A percentile compares a stretch with the other conserved stretches of the same genome.
These are phyloP conservation scores for Sporothrix pallida DNA, from an alignment of 2,329 filamentous ascomycete genomes.

Conservation along the genomic window DNA sequence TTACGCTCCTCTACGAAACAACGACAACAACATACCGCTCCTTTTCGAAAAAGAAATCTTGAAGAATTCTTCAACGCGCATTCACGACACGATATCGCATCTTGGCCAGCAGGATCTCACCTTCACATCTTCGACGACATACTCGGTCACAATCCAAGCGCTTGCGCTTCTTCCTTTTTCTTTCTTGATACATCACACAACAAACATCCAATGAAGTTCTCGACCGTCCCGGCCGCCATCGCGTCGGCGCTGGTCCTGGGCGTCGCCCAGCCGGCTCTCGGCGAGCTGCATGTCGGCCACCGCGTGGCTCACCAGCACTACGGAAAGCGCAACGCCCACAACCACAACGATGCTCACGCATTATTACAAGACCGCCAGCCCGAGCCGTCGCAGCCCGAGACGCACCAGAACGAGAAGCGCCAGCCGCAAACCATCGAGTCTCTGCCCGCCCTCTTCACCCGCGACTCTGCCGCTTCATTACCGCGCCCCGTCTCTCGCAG, in stretches of 20 bases:
- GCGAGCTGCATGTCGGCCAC: conserved; percentile 48
- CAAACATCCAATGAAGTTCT: conserved; percentile 56
- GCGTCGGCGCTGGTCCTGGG: conserved; percentile 57
- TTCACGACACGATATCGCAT: background rate
- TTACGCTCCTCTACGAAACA: conserved; percentile 1
- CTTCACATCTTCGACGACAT: background rate
- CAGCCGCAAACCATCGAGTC: conserved; percentile 36
- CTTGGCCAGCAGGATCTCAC: background rate
- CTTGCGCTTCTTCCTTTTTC: background rate
- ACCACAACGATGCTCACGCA: conserved; percentile 39
- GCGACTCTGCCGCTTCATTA: background rate
- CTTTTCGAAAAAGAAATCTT: conserved; percentile 1
- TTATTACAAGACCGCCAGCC: conserved; percentile 33
- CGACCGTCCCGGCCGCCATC: conserved; percentile 56
- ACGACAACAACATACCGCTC: conserved; percentile 6
- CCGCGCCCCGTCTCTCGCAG: conserved; percentile 34
- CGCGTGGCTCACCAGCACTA: conserved; percentile 44
- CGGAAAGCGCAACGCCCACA: conserved; percentile 46
- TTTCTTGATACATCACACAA: background rate
- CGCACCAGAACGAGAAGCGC: conserved; percentile 39
- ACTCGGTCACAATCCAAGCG: background rate
- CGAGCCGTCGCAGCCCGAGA: conserved; percentile 28
- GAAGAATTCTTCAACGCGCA: background rate
- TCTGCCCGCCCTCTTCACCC: conserved; percentile 32
- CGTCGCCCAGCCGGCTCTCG: conserved; percentile 49